Percentiles rank a stretch among this genome's conserved stretches.
phyloP scores from a whole-genome alignment of 768 basidiomycete genomes.

The Podaxis sp. region DNA sequence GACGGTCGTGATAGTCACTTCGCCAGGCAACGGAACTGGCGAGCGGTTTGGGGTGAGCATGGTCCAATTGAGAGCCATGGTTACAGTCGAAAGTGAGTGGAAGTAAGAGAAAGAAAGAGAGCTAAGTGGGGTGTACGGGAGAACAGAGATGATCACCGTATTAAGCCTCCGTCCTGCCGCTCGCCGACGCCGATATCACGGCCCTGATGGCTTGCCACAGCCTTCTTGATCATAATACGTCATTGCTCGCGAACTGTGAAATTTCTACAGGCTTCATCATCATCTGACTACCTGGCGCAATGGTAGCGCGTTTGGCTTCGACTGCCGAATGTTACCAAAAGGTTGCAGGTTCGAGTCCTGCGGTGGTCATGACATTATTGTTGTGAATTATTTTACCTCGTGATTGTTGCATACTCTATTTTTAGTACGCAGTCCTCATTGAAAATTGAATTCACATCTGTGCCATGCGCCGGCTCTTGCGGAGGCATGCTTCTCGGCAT shows the following conservation, averaged over 20 bases:
- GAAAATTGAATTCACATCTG: no score
- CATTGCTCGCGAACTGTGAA: neutral
- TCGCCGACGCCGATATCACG: neutral
- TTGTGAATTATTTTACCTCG: neutral
- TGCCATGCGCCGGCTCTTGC: no score
- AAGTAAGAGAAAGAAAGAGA: neutral
- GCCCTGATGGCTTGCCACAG: neutral
- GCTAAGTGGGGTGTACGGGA: neutral
- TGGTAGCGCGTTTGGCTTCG: constrained; percentile 97
- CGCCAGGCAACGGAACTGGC: constrained; percentile 65
- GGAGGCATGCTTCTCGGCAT: no score
- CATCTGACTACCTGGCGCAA: constrained; percentile 79
- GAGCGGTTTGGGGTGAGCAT: constrained; percentile 59
- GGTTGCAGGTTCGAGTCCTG: constrained; percentile 98
- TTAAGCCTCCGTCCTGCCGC: neutral
- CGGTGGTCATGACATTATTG: constrained; percentile 64
- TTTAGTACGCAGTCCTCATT: no score
- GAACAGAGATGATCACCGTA: constrained; percentile 15
- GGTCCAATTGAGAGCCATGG: constrained; percentile 80
- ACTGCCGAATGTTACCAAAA: constrained; percentile 63
- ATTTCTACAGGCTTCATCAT: neutral
- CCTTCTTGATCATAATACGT: neutral
- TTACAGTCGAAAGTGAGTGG: constrained; percentile 14
- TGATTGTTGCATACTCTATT: no score
- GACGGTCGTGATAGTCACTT: constrained; percentile 56